Percentiles rank a stretch among this genome's conserved stretches.
phyloP scores from a whole-genome alignment of 352 stramenopile genomes.

The Globisporangium paddicum region DNA sequence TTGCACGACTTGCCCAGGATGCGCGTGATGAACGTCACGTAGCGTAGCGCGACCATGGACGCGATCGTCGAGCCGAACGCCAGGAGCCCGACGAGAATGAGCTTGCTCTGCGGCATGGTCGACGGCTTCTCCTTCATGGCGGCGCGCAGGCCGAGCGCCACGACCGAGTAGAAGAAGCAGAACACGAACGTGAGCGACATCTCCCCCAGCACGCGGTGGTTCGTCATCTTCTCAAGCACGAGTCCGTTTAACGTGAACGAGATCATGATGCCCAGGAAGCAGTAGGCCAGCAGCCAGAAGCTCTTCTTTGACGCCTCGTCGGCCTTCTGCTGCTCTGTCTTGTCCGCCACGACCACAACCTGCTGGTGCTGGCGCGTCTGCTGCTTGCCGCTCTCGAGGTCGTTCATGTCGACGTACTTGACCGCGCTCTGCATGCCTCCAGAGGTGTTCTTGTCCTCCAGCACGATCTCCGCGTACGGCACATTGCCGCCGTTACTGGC shows the following conservation, averaged over 20 bases:
- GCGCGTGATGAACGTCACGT: constrained; percentile 83
- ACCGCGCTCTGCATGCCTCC: constrained; percentile 15
- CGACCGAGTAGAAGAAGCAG: constrained; percentile 67
- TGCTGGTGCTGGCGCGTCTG: constrained; percentile 9
- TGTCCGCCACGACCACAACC: constrained; percentile 7
- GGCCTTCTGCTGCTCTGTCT: background rate
- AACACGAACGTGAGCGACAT: constrained; percentile 85
- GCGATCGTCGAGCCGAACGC: constrained; percentile 79
- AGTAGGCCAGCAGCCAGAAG: constrained; percentile 64
- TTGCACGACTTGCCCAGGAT: constrained; percentile 88
- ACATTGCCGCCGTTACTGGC: constrained; percentile 36
- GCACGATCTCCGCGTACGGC: constrained; percentile 58
- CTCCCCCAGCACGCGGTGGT: constrained; percentile 71
- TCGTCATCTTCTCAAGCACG: constrained; percentile 83
- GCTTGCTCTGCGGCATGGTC: constrained; percentile 65
- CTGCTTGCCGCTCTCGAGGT: constrained; percentile 22
- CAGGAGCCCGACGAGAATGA: constrained; percentile 55
- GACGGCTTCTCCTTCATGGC: constrained; percentile 64
- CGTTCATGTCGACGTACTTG: constrained; percentile 28
- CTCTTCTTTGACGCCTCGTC: constrained; percentile 29
- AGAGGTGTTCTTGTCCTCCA: constrained; percentile 28
- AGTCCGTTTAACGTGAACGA: constrained; percentile 82
- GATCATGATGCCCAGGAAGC: constrained; percentile 79
- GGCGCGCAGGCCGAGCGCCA: constrained; percentile 54
- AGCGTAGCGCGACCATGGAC: constrained; percentile 79